phyloP scores from a whole-genome alignment of 805 yeast genomes.

The Hanseniaspora pseudoguilliermondii region DNA sequence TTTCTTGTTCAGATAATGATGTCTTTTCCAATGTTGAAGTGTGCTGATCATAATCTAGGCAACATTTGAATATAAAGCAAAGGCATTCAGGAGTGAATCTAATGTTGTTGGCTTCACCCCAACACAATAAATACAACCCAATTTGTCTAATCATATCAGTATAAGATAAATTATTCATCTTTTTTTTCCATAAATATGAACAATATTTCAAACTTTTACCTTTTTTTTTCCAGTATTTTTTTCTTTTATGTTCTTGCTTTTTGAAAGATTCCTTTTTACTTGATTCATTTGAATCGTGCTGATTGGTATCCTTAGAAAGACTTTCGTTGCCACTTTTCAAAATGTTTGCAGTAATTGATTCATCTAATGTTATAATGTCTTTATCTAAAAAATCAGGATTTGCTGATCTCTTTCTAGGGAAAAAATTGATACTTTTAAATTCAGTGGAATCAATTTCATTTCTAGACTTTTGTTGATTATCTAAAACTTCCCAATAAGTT shows the following conservation, averaged over 20 bases:
- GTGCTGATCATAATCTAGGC: slow-evolving; percentile 56
- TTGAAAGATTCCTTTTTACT: neutral
- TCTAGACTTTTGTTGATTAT: slow-evolving; percentile 38
- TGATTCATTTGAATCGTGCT: neutral
- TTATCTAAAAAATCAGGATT: slow-evolving; percentile 32
- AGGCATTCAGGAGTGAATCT: slow-evolving; percentile 84
- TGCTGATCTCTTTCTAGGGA: slow-evolving; percentile 20
- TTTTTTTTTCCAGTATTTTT: slow-evolving; percentile 33
- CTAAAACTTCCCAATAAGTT: slow-evolving; percentile 29
- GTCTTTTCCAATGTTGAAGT: slow-evolving; percentile 52
- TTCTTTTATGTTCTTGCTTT: slow-evolving; percentile 42
- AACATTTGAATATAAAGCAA: slow-evolving; percentile 73
- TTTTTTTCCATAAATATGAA: slow-evolving; percentile 64
- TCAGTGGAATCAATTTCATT: slow-evolving; percentile 36
- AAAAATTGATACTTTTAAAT: slow-evolving; percentile 22
- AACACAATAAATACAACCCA: slow-evolving; percentile 56
- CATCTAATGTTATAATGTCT: neutral
- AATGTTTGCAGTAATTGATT: neutral
- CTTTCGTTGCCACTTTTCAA: neutral
- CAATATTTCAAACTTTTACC: slow-evolving; percentile 47
- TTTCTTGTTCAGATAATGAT: neutral
- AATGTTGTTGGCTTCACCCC: slow-evolving; percentile 86
- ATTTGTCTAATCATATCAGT: slow-evolving; percentile 55
- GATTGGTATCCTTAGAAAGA: no score
- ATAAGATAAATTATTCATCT: slow-evolving; percentile 43